phyloP scores from a whole-genome alignment of 495 filamentous ascomycete species.

The Talaromyces borbonicus region DNA sequence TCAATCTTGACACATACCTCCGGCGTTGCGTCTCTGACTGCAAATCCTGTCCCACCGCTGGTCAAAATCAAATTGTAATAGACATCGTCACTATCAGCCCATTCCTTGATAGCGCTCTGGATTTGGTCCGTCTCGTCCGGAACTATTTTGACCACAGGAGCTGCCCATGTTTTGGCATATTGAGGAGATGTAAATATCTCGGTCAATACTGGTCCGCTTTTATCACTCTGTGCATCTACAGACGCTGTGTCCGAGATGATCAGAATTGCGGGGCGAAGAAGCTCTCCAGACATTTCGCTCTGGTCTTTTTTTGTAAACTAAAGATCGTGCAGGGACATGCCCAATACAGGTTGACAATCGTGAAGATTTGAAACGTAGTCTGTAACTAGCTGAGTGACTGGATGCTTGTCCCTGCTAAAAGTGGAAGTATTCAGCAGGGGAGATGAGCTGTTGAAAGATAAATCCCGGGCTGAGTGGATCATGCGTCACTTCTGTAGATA shows the following conservation, averaged over 20 bases:
- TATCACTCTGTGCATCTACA: slow-evolving; percentile 70
- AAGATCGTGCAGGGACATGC: background rate
- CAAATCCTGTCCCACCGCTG: slow-evolving; percentile 92
- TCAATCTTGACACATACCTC: slow-evolving; percentile 48
- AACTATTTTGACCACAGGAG: slow-evolving; percentile 63
- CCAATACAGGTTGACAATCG: background rate
- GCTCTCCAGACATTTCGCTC: slow-evolving; percentile 3
- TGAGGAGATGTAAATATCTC: slow-evolving; percentile 47
- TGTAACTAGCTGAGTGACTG: no score
- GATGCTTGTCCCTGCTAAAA: no score
- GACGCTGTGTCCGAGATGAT: slow-evolving; percentile 92
- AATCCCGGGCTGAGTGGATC: no score
- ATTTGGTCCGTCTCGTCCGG: slow-evolving; percentile 67
- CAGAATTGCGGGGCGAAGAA: slow-evolving; percentile 54
- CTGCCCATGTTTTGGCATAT: slow-evolving; percentile 56
- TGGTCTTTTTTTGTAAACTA: background rate
- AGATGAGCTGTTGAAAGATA: no score
- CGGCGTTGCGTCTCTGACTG: slow-evolving; percentile 77
- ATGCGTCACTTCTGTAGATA: no score
- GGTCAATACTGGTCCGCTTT: slow-evolving; percentile 50
- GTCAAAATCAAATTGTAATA: slow-evolving; percentile 69
- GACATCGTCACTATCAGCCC: slow-evolving; percentile 51
- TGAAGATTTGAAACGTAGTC: no score
- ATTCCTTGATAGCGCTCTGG: slow-evolving; percentile 56
- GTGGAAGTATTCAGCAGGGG: no score